Evolutionary conservation across 768 basidiomycete species (phyloP), one percentile per base, ranked within the genome.

Genomic region (Suillus weaverae): DNA sequence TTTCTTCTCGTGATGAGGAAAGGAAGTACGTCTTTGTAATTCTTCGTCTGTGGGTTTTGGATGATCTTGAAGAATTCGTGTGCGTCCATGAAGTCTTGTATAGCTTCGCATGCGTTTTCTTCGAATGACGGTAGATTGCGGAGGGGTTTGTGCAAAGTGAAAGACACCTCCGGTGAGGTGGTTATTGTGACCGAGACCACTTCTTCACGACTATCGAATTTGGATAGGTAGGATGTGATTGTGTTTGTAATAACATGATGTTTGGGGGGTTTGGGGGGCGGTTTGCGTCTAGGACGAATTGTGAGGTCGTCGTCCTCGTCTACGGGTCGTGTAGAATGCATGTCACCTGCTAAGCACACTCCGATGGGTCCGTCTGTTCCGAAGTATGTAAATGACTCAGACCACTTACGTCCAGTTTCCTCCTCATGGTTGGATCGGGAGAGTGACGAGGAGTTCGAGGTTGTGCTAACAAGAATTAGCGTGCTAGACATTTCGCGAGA

Each of bases 1-100:
- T 16, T 57, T 22, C 56, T 38, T 57, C 38, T 57, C 26, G 38
- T 57, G 26, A 57, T 38, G 38, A 57, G 56, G 56, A 57, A 57
- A 20, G 56, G 56, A 20, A 57, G 38, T 11, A 57, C 18, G 38
- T 57, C 56, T 30, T 57, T 57, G 56, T 57, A 57, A 30, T 18
- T 39, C 38, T 57, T 10, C 22, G 56, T 57, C 16, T 57, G 56
- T 18, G 56, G 36, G 56, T 39, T 39, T 5, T 18, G 22, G 38
- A 57, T 39, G 26, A 57, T 57, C 8, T 18, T 9, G 22, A 57
- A 57, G 56, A 57, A 57, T 30, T 57, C 26, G 22, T 26, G 16
- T 10, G 56, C 56, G 16, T 57, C 56, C 22, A 57, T 38, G 3
- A 39, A 1, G 56, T 57, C 56, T 26, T 57, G 26, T 39, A 39